Evolutionary conservation across 352 stramenopile genomes (phyloP), one percentile per base, ranked within the genome.

Genomic region (Pythium aristosporum): DNA sequence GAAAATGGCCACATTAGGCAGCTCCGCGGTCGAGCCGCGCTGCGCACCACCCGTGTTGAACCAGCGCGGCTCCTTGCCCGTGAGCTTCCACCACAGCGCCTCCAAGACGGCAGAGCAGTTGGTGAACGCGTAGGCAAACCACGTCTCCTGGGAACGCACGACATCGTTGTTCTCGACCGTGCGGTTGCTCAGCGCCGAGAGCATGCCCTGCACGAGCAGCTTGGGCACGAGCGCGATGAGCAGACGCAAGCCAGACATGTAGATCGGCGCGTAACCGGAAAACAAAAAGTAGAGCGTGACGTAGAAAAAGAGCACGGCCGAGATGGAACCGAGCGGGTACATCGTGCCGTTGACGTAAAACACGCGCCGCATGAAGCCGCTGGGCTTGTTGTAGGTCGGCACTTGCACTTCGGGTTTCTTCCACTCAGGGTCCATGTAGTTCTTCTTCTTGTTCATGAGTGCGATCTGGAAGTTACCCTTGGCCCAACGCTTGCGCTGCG

Each of bases 281-380:
- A 82, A 94, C 32, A 94, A 68, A 66, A 92, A 94, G 76, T 94
- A 94, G 63, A 92, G 71, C 55, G 85, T 92, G 58, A 94, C 85
- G 75, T 91, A 91, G 69, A 88, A 92, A 65, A 91, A 94, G 63
- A 94, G 65, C 23, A 94, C 75, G 13, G 82, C 80, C 55, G 81
- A 87, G 63, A 94, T 87, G 42, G 82, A 94, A 16, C 83, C 79
- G 37, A 94, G 68, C 51, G 85, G 83, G 68, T 94, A 94, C 46
- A 94, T 73, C 13, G 82, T 92, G 61, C 71, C 82, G 73, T 94
- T 92, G 63, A 86, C 77, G 68, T 87, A 94, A 54, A 92, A 94
- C 46, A 94, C 74, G 48, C 77, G 74, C 28, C 82, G 82, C 82
- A 91, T 90, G 44, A 90, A 91, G 36, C 72, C 74, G 74, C 85